phyloP scores from a whole-genome alignment of 257 asterid genomes.

The Scutellaria minor region DNA sequence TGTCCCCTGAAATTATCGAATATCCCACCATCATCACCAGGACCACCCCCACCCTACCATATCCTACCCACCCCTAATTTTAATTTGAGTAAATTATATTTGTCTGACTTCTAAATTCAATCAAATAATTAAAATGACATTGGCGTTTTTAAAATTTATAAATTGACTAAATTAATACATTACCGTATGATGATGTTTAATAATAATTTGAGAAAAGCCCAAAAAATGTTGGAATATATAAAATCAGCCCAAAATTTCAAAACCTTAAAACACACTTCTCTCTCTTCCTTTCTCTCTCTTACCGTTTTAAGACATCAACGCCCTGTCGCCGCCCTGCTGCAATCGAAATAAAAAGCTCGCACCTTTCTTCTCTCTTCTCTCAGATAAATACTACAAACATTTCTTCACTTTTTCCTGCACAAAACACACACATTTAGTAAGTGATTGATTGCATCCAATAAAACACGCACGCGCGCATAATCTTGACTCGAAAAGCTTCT shows the following conservation, averaged over 20 bases:
- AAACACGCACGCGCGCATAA: slow-evolving; percentile 5
- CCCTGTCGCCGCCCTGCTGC: slow-evolving; percentile 41
- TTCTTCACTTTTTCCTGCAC: slow-evolving; percentile 5
- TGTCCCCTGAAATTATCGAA: slow-evolving; percentile 29
- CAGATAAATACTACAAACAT: background rate
- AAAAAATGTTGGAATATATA: too few relatives aligned
- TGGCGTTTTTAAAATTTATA: too few relatives aligned
- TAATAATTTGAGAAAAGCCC: too few relatives aligned
- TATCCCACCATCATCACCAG: slow-evolving; percentile 16
- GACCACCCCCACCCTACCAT: too few relatives aligned
- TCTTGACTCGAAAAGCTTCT: slow-evolving; percentile 5
- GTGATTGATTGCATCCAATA: background rate
- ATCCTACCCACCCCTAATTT: background rate
- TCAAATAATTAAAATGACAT: background rate
- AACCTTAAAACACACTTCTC: background rate
- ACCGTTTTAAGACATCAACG: slow-evolving; percentile 23
- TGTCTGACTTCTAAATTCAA: background rate
- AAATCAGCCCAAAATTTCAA: slow-evolving; percentile 1
- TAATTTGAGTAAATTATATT: background rate
- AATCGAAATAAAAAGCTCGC: slow-evolving; percentile 35
- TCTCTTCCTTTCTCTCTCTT: slow-evolving; percentile 27
- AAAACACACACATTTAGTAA: background rate
- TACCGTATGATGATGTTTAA: too few relatives aligned
- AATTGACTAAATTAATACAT: too few relatives aligned
- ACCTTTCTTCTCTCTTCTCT: slow-evolving; percentile 1